Evolutionary conservation across 2,329 filamentous ascomycete species (phyloP).

Genomic region (Chrysoporthe puriensis): DNA sequence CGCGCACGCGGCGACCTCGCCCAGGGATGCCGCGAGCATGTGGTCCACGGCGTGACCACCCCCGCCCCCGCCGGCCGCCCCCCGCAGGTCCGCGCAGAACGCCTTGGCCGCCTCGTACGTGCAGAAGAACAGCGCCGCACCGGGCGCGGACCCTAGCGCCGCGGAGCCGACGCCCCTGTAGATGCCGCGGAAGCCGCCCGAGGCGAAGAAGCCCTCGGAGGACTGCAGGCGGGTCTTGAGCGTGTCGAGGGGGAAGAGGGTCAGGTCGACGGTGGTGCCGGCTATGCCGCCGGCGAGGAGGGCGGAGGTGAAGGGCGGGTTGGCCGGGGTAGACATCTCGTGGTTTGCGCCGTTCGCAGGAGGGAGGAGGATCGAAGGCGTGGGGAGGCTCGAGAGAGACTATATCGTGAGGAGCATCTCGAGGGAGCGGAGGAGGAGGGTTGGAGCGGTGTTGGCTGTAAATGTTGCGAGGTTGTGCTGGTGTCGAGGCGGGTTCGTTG

Average conservation of each 20-base stretch:
- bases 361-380: not conserved
- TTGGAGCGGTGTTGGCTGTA: slow-evolving; percentile 12
- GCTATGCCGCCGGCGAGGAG: slow-evolving; percentile 85
- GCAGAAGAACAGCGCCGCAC: slow-evolving; percentile 96
- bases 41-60: slow-evolving; percentile 52
- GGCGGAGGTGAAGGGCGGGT: slow-evolving; percentile 60
- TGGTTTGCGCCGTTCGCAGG: not conserved
- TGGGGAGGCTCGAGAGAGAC: not conserved
- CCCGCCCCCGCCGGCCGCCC: slow-evolving; percentile 29
- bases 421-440: not conserved
- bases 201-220: slow-evolving; percentile 73
- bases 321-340: slow-evolving; percentile 26
- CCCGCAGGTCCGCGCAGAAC: slow-evolving; percentile 42
- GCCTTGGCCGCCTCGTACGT: slow-evolving; percentile 82
- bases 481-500: not conserved
- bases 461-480: not conserved
- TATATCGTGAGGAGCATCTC: slow-evolving; percentile 20
- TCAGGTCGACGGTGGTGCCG: slow-evolving; percentile 94
- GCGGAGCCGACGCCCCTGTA: slow-evolving; percentile 92
- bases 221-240: slow-evolving; percentile 97
- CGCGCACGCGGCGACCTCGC: slow-evolving; percentile 90
- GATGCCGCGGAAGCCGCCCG: slow-evolving; percentile 87
- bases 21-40: slow-evolving; percentile 83
- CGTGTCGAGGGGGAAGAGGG: slow-evolving; percentile 96
- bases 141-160: slow-evolving; percentile 87